Base-by-base conservation (phyloP, 2,329 filamentous ascomycete genomes). In the Pseudocercospora eumusae region DNA sequence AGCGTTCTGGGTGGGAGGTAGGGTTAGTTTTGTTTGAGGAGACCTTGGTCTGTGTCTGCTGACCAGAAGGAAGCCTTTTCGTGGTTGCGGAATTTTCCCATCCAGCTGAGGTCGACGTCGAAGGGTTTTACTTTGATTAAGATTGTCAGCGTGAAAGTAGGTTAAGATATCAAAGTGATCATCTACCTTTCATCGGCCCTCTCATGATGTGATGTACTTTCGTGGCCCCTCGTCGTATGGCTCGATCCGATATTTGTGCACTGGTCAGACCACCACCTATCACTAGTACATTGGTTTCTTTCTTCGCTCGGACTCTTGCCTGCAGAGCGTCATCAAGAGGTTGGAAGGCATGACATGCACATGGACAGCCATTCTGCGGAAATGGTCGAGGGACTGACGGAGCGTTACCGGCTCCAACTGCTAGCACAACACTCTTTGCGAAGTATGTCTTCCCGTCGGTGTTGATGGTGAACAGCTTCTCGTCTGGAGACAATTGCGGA, bases 71-170 rank as follows among this genome's bases (percentile, higher is more conserved):
- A 82, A 0, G 90, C 87, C 72, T 93, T 89, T 67, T 90, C 86
- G 58, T 86, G 84, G 72, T 93, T 93, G 60, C 88, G 86, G 74
- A 90, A 93, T 73, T 93, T 93, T 9, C 88, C 89, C 75, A 93
- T 89, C 91, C 91, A 95, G 53, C 84, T 82, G 1, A 93, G 80
- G 60, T 87, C 85, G 23, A 93, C 83, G 68, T 93, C 91, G 66
- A 93, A 93, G 62, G 88, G 87, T 75, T 93, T 93, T 55, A 91
- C 82, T 68, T 53, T 45, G 33, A n/a, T n/a, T n/a, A 5, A 36
- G 33, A 13, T n/a, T 1, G 33, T 36, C 33, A 36, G 13, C 4
- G n/a, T 44, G 9, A 13, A 52, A 18, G n/a, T n/a, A n/a, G n/a
- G n/a, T n/a, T n/a, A n/a, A n/a, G n/a, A n/a, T n/a, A n/a, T n/a